Percentiles rank a stretch among this genome's conserved stretches.
These are phyloP conservation scores for Colletotrichum tanaceti DNA, from an alignment of 2,329 filamentous ascomycete species.

Conservation along the genomic window DNA sequence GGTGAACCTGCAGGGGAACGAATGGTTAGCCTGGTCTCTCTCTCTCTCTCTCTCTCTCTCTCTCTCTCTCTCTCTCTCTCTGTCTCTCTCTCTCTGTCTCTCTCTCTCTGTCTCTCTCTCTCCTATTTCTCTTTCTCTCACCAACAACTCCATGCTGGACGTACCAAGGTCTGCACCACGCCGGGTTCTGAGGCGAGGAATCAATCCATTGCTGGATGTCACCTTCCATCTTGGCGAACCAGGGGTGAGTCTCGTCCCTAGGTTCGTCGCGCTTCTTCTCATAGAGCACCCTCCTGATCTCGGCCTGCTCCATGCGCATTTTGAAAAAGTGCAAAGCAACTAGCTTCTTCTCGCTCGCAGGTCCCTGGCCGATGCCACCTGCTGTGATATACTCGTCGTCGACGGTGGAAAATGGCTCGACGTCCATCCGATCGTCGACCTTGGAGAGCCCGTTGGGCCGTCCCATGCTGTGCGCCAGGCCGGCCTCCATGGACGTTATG, in stretches of 20 bases:
- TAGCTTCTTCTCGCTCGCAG: constrained; percentile 83
- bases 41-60: too few species aligned
- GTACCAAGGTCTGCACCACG: constrained; percentile 84
- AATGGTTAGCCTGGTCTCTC: constrained; percentile 32
- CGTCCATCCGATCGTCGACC: constrained; percentile 83
- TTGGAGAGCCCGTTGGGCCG: constrained; percentile 88
- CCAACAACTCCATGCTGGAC: constrained; percentile 45
- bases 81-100: too few species aligned
- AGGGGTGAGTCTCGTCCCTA: constrained; percentile 82
- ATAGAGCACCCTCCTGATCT: constrained; percentile 88
- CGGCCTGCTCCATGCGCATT: constrained; percentile 87
- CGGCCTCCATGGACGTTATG: constrained; percentile 87
- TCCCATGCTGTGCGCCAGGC: constrained; percentile 87
- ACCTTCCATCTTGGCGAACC: constrained; percentile 83
- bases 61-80: too few species aligned
- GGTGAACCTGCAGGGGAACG: constrained; percentile 63
- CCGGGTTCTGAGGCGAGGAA: constrained; percentile 75
- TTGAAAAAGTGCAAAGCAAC: constrained; percentile 94
- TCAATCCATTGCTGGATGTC: constrained; percentile 86
- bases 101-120: too few species aligned
- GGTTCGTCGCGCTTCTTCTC: constrained; percentile 84
- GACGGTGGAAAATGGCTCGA: constrained; percentile 84
- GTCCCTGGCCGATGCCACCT: constrained; percentile 78
- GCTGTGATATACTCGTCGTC: constrained; percentile 86
- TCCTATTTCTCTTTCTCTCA: too few species aligned